phyloP scores from a whole-genome alignment of 202 grass and related monocot genomes.

The Miscanthus sacchariflorus region DNA sequence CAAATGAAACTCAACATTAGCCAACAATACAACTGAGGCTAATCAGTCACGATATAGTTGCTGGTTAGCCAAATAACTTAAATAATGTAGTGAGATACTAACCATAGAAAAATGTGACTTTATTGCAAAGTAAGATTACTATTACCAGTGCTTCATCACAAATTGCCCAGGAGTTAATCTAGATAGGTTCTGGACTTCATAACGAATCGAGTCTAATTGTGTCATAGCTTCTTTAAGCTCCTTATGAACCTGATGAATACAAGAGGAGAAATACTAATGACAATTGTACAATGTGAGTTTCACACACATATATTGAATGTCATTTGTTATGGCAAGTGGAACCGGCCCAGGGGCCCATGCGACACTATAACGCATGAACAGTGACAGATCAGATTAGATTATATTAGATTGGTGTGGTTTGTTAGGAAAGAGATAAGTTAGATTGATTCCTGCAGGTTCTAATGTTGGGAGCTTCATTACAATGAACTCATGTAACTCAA shows the following conservation, averaged over 20 bases:
- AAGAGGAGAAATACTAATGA: conserved; percentile 19
- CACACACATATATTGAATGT: not conserved
- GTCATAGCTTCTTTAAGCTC: conserved; percentile 93
- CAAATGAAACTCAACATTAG: no score
- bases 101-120: not conserved
- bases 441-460: no score
- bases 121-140: conserved; percentile 14
- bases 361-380: no score
- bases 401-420: no score
- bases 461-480: no score
- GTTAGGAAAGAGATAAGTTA: no score
- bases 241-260: conserved; percentile 71
- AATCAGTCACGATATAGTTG: no score
- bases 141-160: conserved; percentile 58
- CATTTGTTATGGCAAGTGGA: not conserved
- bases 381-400: no score
- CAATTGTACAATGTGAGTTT: not conserved
- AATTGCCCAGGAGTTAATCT: conserved; percentile 74
- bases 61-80: conserved; percentile 13
- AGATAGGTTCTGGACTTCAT: conserved; percentile 90
- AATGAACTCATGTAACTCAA: no score
- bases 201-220: conserved; percentile 88
- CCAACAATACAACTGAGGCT: no score
- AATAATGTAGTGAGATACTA: conserved; percentile 15
- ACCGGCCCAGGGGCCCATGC: no score